phyloP scores from a whole-genome alignment of 176 grass and related monocot genomes.

The Olyra latifolia region DNA sequence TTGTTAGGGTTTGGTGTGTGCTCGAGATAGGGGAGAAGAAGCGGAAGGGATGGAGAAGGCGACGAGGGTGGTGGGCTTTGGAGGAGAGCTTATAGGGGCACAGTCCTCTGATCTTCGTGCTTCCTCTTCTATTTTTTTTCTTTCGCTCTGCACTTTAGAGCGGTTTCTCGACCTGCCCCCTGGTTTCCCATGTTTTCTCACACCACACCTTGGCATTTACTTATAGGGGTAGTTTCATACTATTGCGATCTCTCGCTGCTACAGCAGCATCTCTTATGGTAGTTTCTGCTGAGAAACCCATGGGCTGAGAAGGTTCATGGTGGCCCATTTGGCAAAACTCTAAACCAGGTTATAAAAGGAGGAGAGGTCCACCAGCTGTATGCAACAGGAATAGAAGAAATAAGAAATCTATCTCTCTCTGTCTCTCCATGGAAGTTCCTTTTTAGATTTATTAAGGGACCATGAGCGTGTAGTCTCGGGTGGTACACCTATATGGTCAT shows the following conservation, averaged over 20 bases:
- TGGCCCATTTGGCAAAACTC: no score
- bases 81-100: conserved; percentile 24
- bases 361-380: no score
- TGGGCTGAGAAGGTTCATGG: no score
- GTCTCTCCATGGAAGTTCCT: no score
- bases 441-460: no score
- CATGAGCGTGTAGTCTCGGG: no score
- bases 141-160: background rate
- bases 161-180: background rate
- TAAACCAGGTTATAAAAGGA: no score
- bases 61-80: conserved; percentile 7
- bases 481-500: no score
- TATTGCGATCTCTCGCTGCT: background rate
- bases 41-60: background rate
- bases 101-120: background rate
- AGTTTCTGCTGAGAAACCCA: no score
- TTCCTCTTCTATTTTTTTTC: background rate
- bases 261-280: no score
- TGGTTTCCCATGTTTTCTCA: background rate
- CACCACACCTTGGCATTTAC: background rate
- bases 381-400: no score
- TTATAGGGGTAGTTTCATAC: background rate
- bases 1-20: conserved; percentile 15
- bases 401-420: no score
- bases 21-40: background rate